Base-by-base conservation (phyloP, 352 stramenopile species). In the Pythium plurisporium region DNA sequence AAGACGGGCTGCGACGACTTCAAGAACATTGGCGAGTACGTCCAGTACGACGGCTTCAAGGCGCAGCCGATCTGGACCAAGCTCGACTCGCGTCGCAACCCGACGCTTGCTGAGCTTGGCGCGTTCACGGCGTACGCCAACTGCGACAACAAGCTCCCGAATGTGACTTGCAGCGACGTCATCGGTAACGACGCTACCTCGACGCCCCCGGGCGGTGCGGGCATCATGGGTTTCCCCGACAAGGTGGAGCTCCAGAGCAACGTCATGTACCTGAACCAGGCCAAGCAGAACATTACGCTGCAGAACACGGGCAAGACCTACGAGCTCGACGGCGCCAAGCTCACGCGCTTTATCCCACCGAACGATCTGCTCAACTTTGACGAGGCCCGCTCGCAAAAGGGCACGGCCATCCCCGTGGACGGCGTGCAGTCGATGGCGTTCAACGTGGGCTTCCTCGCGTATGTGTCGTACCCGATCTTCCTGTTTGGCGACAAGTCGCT, bases 401-500 rank as follows among this genome's bases (percentile, higher is more conserved):
- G 82, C 44, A 76, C 68, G 6, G 82, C 71, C 6, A 59, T 72
- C 44, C 82, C 82, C 0, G 73, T 91, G 12, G 69, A 91, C 27
- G 82, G 82, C 30, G 56, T 91, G 33, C 82, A 91, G 51, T 65
- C 74, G 42, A 52, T 87, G 45, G 76, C 72, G 53, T 91, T 89
- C 60, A 71, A 75, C 59, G 73, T 58, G 23, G 82, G 82, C 37
- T 87, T 91, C 59, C 42, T 89, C 27, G 74, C 77, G 33, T 91
- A 81, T 57, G 61, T 91, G 44, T 91, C 82, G 46, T 84, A 73
- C 22, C 79, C 82, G 19, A 62, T 87, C 53, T 91, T 76, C 56
- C 55, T 91, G 15, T 82, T 76, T 53, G 76, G 77, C 4, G 62
- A 89, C 60, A 59, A 59, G 22, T 74, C 70, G 22, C 51, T 91